These are phyloP conservation scores for Aspergillus asperescens DNA, from an alignment of 495 filamentous ascomycete genomes.

Conservation along the genomic window DNA sequence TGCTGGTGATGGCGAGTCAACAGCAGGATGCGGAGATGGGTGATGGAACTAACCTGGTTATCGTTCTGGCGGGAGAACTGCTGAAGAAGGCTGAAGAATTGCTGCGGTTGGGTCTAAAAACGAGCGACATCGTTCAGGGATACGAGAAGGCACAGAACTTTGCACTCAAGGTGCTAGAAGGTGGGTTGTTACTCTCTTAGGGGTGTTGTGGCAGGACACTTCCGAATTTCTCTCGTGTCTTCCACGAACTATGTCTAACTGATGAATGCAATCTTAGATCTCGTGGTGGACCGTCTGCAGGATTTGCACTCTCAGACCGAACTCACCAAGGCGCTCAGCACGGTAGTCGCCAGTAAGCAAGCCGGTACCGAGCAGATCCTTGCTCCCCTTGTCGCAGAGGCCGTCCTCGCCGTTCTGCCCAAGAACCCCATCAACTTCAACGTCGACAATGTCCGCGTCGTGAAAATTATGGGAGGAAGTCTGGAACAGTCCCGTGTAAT, in stretches of 20 bases:
- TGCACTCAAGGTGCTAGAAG: constrained; percentile 76
- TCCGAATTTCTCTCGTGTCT: too few relatives aligned
- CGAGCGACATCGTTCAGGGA: constrained; percentile 89
- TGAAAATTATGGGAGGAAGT: constrained; percentile 99
- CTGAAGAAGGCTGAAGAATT: constrained; percentile 96
- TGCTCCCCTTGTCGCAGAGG: constrained; percentile 82
- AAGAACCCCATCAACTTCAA: constrained; percentile 99
- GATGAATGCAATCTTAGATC: constrained; percentile 45
- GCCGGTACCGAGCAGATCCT: constrained; percentile 85
- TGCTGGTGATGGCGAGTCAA: constrained; percentile 98
- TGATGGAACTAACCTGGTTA: constrained; percentile 96
- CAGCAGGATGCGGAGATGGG: constrained; percentile 99
- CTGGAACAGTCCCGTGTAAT: constrained; percentile 90
- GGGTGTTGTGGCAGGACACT: too few relatives aligned
- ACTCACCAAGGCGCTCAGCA: constrained; percentile 91
- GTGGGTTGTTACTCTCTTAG: constrained; percentile 38
- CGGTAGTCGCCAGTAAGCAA: constrained; percentile 95
- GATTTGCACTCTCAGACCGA: constrained; percentile 73
- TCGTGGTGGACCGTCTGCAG: constrained; percentile 85
- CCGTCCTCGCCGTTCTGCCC: constrained; percentile 87
- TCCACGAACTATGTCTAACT: background rate
- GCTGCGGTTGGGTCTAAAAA: constrained; percentile 90
- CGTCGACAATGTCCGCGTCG: constrained; percentile 97
- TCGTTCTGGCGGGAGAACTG: constrained; percentile 91
- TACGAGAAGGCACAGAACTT: constrained; percentile 92